Evolutionary conservation across 1,284 basidiomycete species (phyloP).

Genomic region (Apiotrichum akiyoshidainum): DNA sequence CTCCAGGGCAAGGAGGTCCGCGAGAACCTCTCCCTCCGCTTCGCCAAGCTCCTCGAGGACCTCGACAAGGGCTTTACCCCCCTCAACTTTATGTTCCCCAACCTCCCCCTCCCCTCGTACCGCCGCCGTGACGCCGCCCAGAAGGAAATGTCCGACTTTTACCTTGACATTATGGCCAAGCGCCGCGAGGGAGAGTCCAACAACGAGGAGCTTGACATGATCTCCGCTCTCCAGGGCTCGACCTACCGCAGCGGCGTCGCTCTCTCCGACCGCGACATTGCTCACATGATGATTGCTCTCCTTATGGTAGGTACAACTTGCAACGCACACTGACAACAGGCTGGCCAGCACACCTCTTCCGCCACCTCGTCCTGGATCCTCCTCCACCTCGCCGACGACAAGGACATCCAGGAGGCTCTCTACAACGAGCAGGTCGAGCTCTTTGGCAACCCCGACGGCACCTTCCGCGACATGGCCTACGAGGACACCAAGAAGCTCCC

Average conservation of each 20-base stretch:
- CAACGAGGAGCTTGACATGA: constrained; percentile 81
- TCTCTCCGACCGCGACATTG: constrained; percentile 84
- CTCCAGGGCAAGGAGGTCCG: constrained; percentile 91
- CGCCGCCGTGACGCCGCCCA: constrained; percentile 83
- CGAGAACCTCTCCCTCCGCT: constrained; percentile 70
- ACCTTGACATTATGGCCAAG: constrained; percentile 79
- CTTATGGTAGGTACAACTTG: no score
- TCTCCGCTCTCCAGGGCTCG: constrained; percentile 79
- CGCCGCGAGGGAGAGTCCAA: constrained; percentile 56
- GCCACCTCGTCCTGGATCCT: constrained; percentile 90
- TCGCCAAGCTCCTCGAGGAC: constrained; percentile 82
- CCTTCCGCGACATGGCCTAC: constrained; percentile 74
- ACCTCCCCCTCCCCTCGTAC: constrained; percentile 87
- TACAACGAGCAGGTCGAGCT: constrained; percentile 85
- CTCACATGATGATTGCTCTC: constrained; percentile 66
- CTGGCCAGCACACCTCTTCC: constrained; percentile 96
- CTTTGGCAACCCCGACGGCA: constrained; percentile 76
- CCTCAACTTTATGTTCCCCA: constrained; percentile 91
- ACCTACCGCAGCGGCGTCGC: constrained; percentile 78
- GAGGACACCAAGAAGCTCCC: constrained; percentile 83
- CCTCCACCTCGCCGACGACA: constrained; percentile 78
- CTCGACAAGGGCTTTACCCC: constrained; percentile 91
- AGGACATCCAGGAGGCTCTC: constrained; percentile 72
- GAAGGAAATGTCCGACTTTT: constrained; percentile 90
- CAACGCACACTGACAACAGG: no score